Conservation (phyloP, 2,329 filamentous ascomycete genomes). For the Monascus ruber region DNA sequence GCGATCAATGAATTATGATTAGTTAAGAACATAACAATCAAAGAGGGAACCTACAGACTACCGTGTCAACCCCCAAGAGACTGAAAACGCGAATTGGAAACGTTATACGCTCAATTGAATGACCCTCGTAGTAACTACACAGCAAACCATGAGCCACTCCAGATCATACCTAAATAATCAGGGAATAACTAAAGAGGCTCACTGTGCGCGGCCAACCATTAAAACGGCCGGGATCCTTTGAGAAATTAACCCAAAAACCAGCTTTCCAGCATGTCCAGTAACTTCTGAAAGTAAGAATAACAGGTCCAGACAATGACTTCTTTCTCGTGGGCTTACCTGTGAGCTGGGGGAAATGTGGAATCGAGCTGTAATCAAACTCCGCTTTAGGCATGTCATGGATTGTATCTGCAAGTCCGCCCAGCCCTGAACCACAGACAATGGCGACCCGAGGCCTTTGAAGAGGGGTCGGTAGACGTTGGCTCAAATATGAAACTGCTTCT, state of each 20-base stretch:
- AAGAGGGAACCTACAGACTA: constrained; percentile 38
- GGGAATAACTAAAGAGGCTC: constrained; percentile 20
- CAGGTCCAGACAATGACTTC: too few relatives aligned
- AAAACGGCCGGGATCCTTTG: constrained; percentile 47
- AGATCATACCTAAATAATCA: too few relatives aligned
- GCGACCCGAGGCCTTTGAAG: constrained; percentile 47
- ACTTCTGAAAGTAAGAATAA: constrained; percentile 22
- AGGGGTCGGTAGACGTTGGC: constrained; percentile 35
- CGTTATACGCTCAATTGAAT: constrained; percentile 50
- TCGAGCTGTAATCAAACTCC: constrained; percentile 46
- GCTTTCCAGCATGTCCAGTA: constrained; percentile 51
- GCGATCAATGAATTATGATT: constrained; percentile 3
- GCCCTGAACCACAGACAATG: constrained; percentile 54
- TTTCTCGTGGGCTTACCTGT: constrained; percentile 37
- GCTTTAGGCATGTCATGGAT: constrained; percentile 40
- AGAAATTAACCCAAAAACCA: constrained; percentile 52
- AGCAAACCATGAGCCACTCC: background rate
- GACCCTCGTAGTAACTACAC: constrained; percentile 55
- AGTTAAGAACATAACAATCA: background rate
- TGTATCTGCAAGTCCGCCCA: constrained; percentile 49
- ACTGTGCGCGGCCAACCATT: constrained; percentile 56
- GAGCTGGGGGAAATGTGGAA: constrained; percentile 50
- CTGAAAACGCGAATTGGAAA: constrained; percentile 56
- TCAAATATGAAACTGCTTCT: constrained; percentile 42
- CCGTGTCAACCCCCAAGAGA: constrained; percentile 47